Evolutionary conservation across 78 protist species (phyloP).

Genomic region (Planoprotostelium fungivorum): DNA sequence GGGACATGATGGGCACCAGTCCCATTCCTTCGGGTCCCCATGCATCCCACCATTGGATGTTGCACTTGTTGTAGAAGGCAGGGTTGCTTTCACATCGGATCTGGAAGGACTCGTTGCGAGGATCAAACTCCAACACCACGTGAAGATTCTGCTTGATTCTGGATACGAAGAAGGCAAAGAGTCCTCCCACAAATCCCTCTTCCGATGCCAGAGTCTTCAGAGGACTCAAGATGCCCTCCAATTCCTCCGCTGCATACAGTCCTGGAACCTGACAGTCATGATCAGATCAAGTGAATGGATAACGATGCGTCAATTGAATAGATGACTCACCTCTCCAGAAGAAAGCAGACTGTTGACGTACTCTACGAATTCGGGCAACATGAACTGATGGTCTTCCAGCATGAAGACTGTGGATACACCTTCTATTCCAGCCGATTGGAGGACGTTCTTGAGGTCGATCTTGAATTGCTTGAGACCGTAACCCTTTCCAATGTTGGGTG

Average conservation of each 20-base stretch:
- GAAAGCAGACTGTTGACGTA: slow-evolving; percentile 68
- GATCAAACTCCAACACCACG: slow-evolving; percentile 68
- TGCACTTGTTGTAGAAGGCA: slow-evolving; percentile 70
- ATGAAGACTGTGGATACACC: slow-evolving; percentile 32
- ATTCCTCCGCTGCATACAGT: slow-evolving; percentile 75
- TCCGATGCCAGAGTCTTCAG: slow-evolving; percentile 24
- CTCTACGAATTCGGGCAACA: slow-evolving; percentile 47
- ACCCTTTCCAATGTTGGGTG: slow-evolving; percentile 31
- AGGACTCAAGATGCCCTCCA: slow-evolving; percentile 61
- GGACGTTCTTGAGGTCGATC: slow-evolving; percentile 45
- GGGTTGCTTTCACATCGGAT: slow-evolving; percentile 72
- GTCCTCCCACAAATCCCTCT: slow-evolving; percentile 10
- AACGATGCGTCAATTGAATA: too few relatives aligned
- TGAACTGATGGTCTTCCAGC: slow-evolving; percentile 80
- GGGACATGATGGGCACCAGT: slow-evolving; percentile 3
- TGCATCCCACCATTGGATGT: slow-evolving; percentile 56
- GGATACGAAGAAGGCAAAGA: slow-evolving; percentile 38
- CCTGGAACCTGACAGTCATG: slow-evolving; percentile 67
- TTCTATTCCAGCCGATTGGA: slow-evolving; percentile 59
- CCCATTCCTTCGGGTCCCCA: slow-evolving; percentile 37
- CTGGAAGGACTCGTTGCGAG: slow-evolving; percentile 27
- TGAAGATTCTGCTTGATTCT: slow-evolving; percentile 58
- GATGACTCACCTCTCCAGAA: slow-evolving; percentile 69
- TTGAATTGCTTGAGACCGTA: slow-evolving; percentile 41
- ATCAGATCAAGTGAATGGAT: background rate